Percentiles rank a stretch among this genome's conserved stretches.
phyloP scores from a whole-genome alignment of 495 filamentous ascomycete species.

The Penicillium riverlandense region DNA sequence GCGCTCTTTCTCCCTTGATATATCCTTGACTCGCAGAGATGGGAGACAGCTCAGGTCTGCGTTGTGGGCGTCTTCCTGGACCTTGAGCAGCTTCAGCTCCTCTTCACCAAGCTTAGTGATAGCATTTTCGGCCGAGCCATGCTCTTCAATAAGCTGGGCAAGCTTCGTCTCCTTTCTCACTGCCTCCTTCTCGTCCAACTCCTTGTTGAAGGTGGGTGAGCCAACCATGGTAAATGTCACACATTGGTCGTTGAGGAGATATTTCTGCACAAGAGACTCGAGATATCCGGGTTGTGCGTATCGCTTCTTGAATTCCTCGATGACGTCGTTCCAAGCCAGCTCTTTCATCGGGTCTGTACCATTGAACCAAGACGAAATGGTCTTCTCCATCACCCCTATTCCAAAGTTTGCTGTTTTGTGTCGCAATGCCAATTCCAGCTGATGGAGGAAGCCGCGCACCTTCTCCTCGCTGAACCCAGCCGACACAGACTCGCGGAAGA shows the following conservation, averaged over 20 bases:
- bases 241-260: slow-evolving; percentile 77
- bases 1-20: slow-evolving; percentile 68
- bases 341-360: slow-evolving; percentile 87
- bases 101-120: slow-evolving; percentile 58
- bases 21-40: slow-evolving; percentile 79
- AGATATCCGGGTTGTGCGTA: slow-evolving; percentile 70
- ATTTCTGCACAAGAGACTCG: slow-evolving; percentile 80
- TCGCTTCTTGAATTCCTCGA: slow-evolving; percentile 68
- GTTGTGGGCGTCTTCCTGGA: slow-evolving; percentile 74
- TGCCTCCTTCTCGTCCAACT: slow-evolving; percentile 72
- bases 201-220: slow-evolving; percentile 59
- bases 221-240: slow-evolving; percentile 95
- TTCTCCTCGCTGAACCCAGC: slow-evolving; percentile 83
- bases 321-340: slow-evolving; percentile 81
- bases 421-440: slow-evolving; percentile 81
- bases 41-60: slow-evolving; percentile 84
- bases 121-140: slow-evolving; percentile 65
- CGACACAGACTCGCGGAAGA: slow-evolving; percentile 54
- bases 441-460: slow-evolving; percentile 87
- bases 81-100: slow-evolving; percentile 72
- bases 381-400: slow-evolving; percentile 77
- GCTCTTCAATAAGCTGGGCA: slow-evolving; percentile 54
- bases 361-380: slow-evolving; percentile 90
- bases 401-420: slow-evolving; percentile 95
- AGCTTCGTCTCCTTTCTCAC: slow-evolving; percentile 64